Conservation (phyloP, 768 basidiomycete genomes). For the Tephrocybe sp. region DNA sequence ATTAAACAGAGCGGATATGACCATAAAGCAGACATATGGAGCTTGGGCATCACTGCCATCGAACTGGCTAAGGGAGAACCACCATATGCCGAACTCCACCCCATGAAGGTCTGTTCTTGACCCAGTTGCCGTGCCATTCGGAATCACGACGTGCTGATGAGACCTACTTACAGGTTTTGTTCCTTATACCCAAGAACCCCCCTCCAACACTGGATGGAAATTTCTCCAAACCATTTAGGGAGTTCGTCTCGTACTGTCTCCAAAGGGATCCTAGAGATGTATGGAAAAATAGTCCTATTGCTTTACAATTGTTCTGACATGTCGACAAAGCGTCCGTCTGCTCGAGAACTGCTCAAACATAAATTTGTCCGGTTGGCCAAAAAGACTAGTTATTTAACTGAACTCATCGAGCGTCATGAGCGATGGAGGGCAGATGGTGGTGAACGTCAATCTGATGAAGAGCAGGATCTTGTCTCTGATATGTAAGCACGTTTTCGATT, state of each 20-base stretch:
- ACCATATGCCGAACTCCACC: conserved; percentile 96
- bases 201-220: conserved; percentile 88
- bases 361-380: conserved; percentile 95
- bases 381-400: conserved; percentile 92
- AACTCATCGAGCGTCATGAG: conserved; percentile 93
- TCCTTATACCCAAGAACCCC: conserved; percentile 97
- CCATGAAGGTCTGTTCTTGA: conserved; percentile 82
- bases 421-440: conserved; percentile 93
- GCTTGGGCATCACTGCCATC: conserved; percentile 94
- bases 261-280: conserved; percentile 94
- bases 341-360: conserved; percentile 94
- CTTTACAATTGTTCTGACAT: conserved; percentile 18
- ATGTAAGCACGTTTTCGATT: conserved; percentile 43
- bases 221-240: conserved; percentile 91
- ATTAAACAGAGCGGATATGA: conserved; percentile 99
- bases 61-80: conserved; percentile 98
- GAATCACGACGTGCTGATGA: background rate
- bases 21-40: conserved; percentile 99
- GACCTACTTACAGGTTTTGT: conserved; percentile 69
- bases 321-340: conserved; percentile 77
- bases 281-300: conserved; percentile 20
- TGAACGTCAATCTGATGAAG: conserved; percentile 70
- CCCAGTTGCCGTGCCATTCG: background rate
- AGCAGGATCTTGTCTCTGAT: conserved; percentile 60
- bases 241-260: conserved; percentile 91